Percentiles rank a stretch among this genome's conserved stretches.
Conservation (phyloP, 129 eudicot species). For the Saussurea involucrata region DNA sequence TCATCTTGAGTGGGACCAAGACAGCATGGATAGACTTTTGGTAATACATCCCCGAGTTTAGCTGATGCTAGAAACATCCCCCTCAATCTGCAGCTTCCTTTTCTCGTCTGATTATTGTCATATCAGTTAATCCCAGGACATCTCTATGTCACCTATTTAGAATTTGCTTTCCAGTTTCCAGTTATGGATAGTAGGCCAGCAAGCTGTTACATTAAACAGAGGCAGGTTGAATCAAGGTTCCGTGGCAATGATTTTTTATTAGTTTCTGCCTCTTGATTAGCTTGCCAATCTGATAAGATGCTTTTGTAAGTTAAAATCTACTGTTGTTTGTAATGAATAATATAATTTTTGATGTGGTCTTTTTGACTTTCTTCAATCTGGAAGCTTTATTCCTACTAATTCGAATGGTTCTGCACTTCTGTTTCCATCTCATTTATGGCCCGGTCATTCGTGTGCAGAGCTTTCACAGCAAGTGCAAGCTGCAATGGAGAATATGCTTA, state of each 20-base stretch:
- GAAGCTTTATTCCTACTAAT: neutral
- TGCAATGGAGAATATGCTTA: conserved; percentile 86
- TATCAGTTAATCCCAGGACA: conserved; percentile 7
- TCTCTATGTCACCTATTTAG: neutral
- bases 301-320: neutral
- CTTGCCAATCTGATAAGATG: conserved; percentile 3
- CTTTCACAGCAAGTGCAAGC: conserved; percentile 81
- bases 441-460: conserved; percentile 41
- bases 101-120: neutral
- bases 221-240: neutral
- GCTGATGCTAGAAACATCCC: neutral
- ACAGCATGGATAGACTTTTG: neutral
- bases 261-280: neutral
- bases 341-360: neutral
- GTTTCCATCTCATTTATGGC: conserved; percentile 3
- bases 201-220: neutral
- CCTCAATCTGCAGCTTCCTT: neutral
- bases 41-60: conserved; percentile 1
- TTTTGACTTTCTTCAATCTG: neutral
- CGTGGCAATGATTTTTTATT: too few relatives aligned
- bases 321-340: neutral
- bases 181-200: neutral
- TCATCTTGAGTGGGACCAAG: neutral
- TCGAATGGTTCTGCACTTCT: conserved; percentile 1
- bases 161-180: neutral